Evolutionary conservation across 2,329 filamentous ascomycete genomes (phyloP).

Genomic region (Acrodontium crateriforme): DNA sequence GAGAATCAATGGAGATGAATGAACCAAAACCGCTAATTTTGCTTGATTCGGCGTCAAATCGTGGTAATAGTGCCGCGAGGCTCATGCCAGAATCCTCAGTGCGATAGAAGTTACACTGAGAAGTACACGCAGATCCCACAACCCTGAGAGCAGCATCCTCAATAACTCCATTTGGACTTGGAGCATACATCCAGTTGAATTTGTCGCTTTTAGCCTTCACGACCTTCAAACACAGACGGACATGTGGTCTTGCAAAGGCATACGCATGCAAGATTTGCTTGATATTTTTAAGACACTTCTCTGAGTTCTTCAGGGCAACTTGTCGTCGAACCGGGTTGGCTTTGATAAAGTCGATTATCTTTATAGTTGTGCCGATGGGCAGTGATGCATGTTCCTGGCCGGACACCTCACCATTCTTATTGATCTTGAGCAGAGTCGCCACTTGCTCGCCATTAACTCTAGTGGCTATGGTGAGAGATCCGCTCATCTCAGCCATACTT

Average conservation of each 20-base stretch:
- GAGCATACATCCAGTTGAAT: constrained; percentile 49
- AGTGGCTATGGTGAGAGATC: constrained; percentile 46
- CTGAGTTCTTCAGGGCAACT: constrained; percentile 41
- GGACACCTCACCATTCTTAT: constrained; percentile 29
- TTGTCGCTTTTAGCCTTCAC: constrained; percentile 38
- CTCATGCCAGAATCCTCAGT: constrained; percentile 27
- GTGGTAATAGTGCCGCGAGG: constrained; percentile 47
- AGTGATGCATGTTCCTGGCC: constrained; percentile 36
- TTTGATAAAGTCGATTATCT: constrained; percentile 45
- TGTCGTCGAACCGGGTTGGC: constrained; percentile 50
- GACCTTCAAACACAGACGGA: constrained; percentile 48
- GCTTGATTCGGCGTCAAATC: constrained; percentile 27
- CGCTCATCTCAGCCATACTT: constrained; percentile 46
- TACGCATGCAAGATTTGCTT: constrained; percentile 50
- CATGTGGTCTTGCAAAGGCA: constrained; percentile 49
- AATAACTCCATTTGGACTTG: constrained; percentile 34
- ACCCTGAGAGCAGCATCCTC: constrained; percentile 49
- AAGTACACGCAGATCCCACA: constrained; percentile 41
- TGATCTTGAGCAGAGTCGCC: constrained; percentile 40
- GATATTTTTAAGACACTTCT: constrained; percentile 44
- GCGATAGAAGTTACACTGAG: constrained; percentile 37
- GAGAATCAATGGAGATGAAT: constrained; percentile 55
- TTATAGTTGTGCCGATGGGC: constrained; percentile 56
- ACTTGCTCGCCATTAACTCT: constrained; percentile 47
- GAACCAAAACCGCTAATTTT: constrained; percentile 30